Base-by-base conservation (phyloP, 345 rosid genomes). In the Eucalyptus globulus region DNA sequence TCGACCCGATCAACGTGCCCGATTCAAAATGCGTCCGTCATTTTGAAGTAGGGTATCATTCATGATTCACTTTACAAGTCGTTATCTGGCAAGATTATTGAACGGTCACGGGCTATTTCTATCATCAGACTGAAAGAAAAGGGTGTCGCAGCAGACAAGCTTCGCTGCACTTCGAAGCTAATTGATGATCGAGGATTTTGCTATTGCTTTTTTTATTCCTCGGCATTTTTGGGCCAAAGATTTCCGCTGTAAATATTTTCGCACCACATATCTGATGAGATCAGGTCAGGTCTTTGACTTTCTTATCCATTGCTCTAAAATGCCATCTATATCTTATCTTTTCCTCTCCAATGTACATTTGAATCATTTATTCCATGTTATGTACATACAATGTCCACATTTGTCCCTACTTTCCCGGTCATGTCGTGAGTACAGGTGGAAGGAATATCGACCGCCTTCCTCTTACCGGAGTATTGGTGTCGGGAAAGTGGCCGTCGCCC, bases 381-480 rank as follows among this genome's bases (percentile, higher is more conserved):
- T 21, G 24, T 21, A 76, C 43, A 14, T 76, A 76, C 47, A 21
- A 9, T 37, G 15, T 37, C 43, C 6, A 76, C 15, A 13, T 21
- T 76, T 40, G 15, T 76, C 29, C 85, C 29, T 12, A 40, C 13
- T 40, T 21, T 81, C n/a, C 5, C 27, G 16, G 34, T 88, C 94
- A 97, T 16, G 98, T 94, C 27, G 98, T 96, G 90, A 94, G 92
- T 56, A 95, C 53, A 4, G 97, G 92, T 62, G 98, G 98, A 76
- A 96, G 92, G 91, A 95, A 54, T 88, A 91, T 96, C 5, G 99
- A 94, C 87, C 97, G 92, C 87, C 93, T 94, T 22, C 99, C 99
- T 90, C 93, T 92, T 11, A 97, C 95, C n/a, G 91, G 92, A 44
- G 96, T 87, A 87, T 92, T 97, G 54, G 97, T 97, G 90, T 97